Percentiles rank a stretch among this genome's conserved stretches.
phyloP scores from a whole-genome alignment of 495 filamentous ascomycete genomes.

The Baudoinia panamericana region DNA sequence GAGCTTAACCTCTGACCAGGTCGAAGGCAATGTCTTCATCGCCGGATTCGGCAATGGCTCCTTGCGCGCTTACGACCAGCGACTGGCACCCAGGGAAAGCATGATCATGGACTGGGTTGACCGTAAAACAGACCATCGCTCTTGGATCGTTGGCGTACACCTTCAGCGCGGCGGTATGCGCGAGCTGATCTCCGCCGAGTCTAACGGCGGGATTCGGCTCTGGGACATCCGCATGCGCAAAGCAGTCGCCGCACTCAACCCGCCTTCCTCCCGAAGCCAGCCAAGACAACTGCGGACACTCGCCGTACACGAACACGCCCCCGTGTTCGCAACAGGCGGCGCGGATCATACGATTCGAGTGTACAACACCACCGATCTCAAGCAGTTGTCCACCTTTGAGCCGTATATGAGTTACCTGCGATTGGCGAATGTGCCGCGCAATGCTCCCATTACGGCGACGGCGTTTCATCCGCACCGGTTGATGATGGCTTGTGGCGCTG shows the following conservation, averaged over 20 bases:
- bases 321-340: constrained; percentile 89
- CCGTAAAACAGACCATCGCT: constrained; percentile 79
- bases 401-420: constrained; percentile 82
- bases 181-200: constrained; percentile 74
- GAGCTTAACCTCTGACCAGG: constrained; percentile 88
- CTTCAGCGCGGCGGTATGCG: constrained; percentile 92
- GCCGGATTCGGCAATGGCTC: constrained; percentile 97
- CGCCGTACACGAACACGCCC: constrained; percentile 90
- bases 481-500: constrained; percentile 70
- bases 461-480: constrained; percentile 94
- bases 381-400: constrained; percentile 63
- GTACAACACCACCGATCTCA: constrained; percentile 60
- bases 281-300: constrained; percentile 53
- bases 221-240: constrained; percentile 83
- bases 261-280: constrained; percentile 54
- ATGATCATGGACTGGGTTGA: constrained; percentile 96
- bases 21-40: constrained; percentile 88
- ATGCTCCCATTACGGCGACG: constrained; percentile 69
- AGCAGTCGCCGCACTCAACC: constrained; percentile 43
- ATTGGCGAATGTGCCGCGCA: constrained; percentile 32
- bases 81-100: constrained; percentile 60
- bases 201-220: constrained; percentile 82
- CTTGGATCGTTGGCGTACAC: constrained; percentile 90
- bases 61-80: constrained; percentile 85
- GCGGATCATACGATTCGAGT: constrained; percentile 78